Evolutionary conservation across 1,284 basidiomycete genomes (phyloP).

Genomic region (Malassezia restricta): DNA sequence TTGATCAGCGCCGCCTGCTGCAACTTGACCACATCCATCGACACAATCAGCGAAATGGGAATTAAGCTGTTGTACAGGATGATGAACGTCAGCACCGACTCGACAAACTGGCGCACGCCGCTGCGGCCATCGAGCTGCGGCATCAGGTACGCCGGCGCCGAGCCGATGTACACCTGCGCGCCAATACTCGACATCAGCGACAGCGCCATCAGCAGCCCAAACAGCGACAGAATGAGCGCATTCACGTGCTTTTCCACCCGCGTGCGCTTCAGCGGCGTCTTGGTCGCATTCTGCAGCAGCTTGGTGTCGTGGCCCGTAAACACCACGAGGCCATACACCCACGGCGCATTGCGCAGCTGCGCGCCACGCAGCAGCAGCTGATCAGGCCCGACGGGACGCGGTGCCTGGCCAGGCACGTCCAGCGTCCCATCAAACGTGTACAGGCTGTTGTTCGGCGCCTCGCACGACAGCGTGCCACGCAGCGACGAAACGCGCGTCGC

Average conservation of each 20-base stretch:
- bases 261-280: conserved; percentile 89
- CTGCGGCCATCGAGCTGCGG: conserved; percentile 36
- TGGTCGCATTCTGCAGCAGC: conserved; percentile 77
- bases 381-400: conserved; percentile 78
- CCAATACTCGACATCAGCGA: conserved; percentile 87
- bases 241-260: conserved; percentile 95
- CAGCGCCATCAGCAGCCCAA: conserved; percentile 70
- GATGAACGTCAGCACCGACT: conserved; percentile 93
- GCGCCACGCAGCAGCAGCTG: conserved; percentile 87
- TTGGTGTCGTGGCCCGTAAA: conserved; percentile 98
- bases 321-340: conserved; percentile 85
- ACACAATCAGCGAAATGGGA: conserved; percentile 96
- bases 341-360: conserved; percentile 88
- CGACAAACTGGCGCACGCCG: conserved; percentile 46
- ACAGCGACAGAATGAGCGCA: conserved; percentile 88
- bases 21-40: conserved; percentile 98
- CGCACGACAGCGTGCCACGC: conserved; percentile 72
- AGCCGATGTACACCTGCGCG: conserved; percentile 56
- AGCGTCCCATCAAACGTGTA: conserved; percentile 83
- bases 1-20: conserved; percentile 96
- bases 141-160: conserved; percentile 36
- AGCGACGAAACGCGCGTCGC: conserved; percentile 64
- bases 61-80: conserved; percentile 99
- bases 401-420: conserved; percentile 48
- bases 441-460: conserved; percentile 92